Base-by-base conservation (phyloP, 805 yeast genomes). In the Aciculoconidium aculeatum region DNA sequence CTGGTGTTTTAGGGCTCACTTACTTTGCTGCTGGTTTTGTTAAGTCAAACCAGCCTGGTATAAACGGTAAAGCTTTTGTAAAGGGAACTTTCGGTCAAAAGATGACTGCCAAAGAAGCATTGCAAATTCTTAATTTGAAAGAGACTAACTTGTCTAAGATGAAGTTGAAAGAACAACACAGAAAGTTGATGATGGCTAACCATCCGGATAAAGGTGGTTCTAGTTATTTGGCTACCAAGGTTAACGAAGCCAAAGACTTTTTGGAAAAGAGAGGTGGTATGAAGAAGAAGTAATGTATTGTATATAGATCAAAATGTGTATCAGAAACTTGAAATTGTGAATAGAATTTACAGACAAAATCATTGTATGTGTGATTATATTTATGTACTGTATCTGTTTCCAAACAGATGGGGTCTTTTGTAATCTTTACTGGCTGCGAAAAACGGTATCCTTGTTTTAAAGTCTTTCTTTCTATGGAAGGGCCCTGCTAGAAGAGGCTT, bases 201-300 rank as follows among this genome's bases (percentile, higher is more conserved):
- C 96, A 88, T 51, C 96, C 96, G 7, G 96, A 88, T 62, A 82
- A 78, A 51, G 96, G 96, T 18, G 96, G 96, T 2, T 80, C 94
- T 7, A 83, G 94, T 15, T 86, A 72, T 47, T 54, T 88, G 55
- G 95, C 96, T 26, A 78, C 88, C 35, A 88, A 88, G 64, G 80
- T 88, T 37, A 88, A 88, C 53, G 95, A 88, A 60, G 96, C 96
- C 15, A 87, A 82, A 53, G 88, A 77, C 45, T 72, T 81, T 45
- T 61, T 84, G 51, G 92, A 84, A 43, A 75, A 77, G 55, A 71
- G 86, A 49, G 78, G 77, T 21, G 69, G 71, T 11, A 39, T 65
- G 58, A 63, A 63, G 47, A 49, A 51, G 35, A 61, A 61, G 45
- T 59, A 40, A 37, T 15, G n/a, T n/a, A n/a, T n/a, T n/a, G n/a